A percentile compares a stretch with the other conserved stretches of the same genome.
phyloP scores from a whole-genome alignment of 441 rosid genomes.

The Pelargonium fulgidum region DNA sequence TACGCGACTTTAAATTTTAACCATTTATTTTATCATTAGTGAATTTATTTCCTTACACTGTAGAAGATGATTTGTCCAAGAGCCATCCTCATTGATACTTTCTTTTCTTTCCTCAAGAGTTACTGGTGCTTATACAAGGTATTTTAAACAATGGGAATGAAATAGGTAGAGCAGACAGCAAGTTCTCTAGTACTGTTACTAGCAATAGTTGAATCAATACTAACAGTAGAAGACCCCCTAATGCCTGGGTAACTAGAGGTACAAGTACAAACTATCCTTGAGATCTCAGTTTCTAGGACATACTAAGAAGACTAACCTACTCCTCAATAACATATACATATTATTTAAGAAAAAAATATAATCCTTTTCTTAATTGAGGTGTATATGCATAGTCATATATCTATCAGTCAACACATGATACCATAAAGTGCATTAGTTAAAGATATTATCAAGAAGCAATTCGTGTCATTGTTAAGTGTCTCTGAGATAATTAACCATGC shows the following conservation, averaged over 20 bases:
- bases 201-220: neutral
- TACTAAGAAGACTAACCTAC: neutral
- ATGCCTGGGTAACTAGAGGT: neutral
- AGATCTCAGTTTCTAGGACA: too few species aligned
- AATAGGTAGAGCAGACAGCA: neutral
- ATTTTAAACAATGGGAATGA: neutral
- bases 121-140: too few species aligned
- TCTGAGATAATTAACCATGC: neutral
- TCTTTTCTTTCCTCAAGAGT: too few species aligned
- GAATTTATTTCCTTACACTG: neutral
- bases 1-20: too few species aligned
- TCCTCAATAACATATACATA: neutral
- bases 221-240: neutral
- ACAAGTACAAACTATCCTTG: neutral
- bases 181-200: neutral
- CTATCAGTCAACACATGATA: neutral
- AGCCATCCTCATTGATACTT: neutral
- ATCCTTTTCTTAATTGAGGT: neutral
- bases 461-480: neutral
- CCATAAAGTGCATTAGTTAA: neutral
- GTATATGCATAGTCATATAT: neutral
- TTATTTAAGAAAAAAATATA: neutral
- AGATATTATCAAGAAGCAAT: neutral
- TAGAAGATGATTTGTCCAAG: neutral
- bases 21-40: neutral